Evolutionary conservation across 1,284 basidiomycete species (phyloP).

Genomic region (Fomitopsis palustris): DNA sequence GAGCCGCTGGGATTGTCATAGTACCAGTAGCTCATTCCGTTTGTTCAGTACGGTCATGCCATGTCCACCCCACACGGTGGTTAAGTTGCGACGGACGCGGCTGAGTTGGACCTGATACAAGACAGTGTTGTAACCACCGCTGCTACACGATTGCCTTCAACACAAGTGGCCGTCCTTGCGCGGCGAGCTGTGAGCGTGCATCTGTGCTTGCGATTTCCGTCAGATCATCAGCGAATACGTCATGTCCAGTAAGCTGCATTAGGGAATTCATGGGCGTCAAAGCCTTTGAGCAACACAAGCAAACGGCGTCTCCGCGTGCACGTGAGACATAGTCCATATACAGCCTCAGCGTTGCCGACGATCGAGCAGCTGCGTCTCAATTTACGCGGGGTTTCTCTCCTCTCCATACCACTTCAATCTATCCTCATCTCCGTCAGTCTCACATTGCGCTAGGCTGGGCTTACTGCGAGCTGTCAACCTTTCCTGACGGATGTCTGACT

Average conservation of each 20-base stretch:
- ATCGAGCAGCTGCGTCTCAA: not conserved
- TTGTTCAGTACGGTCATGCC: not conserved
- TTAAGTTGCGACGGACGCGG: no score
- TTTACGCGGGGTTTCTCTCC: not conserved
- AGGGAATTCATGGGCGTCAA: constrained; percentile 11
- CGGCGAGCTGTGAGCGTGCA: no score
- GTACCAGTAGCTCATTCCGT: not conserved
- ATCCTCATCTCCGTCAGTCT: not conserved
- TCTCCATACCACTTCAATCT: not conserved
- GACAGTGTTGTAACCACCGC: no score
- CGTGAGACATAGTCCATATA: not conserved
- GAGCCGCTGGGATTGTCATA: constrained; percentile 21
- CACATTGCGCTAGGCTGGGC: not conserved
- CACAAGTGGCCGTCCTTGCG: no score
- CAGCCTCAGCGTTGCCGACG: not conserved
- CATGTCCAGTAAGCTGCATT: not conserved
- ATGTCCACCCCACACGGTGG: not conserved
- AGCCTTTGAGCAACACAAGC: constrained; percentile 20
- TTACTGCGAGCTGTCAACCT: not conserved
- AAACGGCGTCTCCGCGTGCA: constrained; percentile 12
- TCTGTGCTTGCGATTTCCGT: no score
- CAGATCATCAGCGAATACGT: no score
- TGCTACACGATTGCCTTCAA: no score
- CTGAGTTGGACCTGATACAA: no score
- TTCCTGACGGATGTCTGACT: constrained; percentile 47